phyloP scores from a whole-genome alignment of 2,329 filamentous ascomycete genomes.

The Penicillium nordicum region DNA sequence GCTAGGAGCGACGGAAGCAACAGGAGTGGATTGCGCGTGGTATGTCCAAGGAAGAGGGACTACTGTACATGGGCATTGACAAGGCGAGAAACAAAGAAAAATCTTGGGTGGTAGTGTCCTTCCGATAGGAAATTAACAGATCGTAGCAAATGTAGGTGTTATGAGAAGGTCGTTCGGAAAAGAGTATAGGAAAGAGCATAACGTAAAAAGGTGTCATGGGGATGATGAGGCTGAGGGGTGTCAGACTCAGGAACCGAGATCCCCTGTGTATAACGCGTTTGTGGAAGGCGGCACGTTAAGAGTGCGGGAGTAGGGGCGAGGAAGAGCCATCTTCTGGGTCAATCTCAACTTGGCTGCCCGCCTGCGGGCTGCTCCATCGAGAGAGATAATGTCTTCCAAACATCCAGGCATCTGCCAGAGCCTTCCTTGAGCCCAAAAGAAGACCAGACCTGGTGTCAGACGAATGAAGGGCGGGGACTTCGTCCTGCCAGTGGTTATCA shows the following conservation, averaged over 20 bases:
- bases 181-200: not conserved
- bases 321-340: slow-evolving; percentile 7
- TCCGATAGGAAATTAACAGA: not conserved
- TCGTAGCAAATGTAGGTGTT: not conserved
- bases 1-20: not conserved
- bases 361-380: slow-evolving; percentile 24
- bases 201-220: not conserved
- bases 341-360: slow-evolving; percentile 9
- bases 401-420: slow-evolving; percentile 25
- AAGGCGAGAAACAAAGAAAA: not conserved
- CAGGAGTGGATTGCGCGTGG: not conserved
- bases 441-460: slow-evolving; percentile 6
- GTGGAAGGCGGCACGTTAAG: slow-evolving; percentile 1
- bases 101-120: not conserved
- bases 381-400: slow-evolving; percentile 24
- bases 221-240: slow-evolving; percentile 3
- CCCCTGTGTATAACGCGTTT: not conserved
- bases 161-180: not conserved
- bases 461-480: not conserved
- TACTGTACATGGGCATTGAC: slow-evolving; percentile 16
- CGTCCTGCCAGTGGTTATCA: not conserved
- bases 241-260: not conserved
- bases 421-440: slow-evolving; percentile 30
- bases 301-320: slow-evolving; percentile 16
- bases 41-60: not conserved